Conservation (phyloP, 176 grass and related monocot genomes). For the Phoenix roebelenii region DNA sequence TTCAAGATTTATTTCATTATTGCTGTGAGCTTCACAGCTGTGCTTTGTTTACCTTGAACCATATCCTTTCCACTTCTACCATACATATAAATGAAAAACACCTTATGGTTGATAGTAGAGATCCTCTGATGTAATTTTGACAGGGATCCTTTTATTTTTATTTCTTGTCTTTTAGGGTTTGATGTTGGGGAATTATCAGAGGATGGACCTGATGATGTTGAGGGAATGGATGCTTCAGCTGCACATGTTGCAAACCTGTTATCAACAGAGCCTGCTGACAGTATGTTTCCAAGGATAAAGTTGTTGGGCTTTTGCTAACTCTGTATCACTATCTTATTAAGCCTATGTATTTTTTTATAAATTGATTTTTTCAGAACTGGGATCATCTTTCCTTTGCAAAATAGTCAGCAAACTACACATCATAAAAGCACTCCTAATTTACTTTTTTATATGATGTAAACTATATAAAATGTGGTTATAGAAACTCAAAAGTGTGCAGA, state of each 20-base stretch:
- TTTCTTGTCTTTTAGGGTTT: constrained; percentile 57
- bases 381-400: background rate
- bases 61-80: no score
- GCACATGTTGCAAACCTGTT: constrained; percentile 91
- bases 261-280: constrained; percentile 79
- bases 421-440: background rate
- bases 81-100: no score
- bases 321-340: no score
- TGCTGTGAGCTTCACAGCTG: no score
- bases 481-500: no score
- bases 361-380: no score
- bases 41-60: no score
- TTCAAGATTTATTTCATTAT: background rate
- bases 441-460: background rate
- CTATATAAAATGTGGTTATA: no score
- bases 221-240: constrained; percentile 85
- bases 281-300: constrained; percentile 33
- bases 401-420: background rate
- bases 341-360: no score
- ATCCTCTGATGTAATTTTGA: no score
- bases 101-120: no score
- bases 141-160: background rate
- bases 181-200: constrained; percentile 84
- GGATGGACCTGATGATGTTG: constrained; percentile 58
- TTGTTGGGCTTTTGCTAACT: no score